These are phyloP conservation scores for Pholiota molesta DNA, from an alignment of 768 basidiomycete species.

Conservation along the genomic window DNA sequence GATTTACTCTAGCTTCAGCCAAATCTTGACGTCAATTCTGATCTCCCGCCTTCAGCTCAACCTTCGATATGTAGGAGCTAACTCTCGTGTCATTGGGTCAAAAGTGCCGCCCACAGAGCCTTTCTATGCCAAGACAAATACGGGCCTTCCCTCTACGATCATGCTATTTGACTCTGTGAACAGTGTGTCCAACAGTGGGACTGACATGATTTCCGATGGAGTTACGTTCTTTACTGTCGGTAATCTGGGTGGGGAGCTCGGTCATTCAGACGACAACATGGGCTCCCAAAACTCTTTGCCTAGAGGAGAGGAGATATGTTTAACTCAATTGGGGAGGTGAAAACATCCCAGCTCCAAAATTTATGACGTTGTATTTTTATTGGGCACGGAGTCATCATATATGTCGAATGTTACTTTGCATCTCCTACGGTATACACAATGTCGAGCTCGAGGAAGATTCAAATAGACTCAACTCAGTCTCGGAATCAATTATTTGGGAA, in stretches of 20 bases:
- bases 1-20: constrained; percentile 21
- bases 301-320: background rate
- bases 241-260: constrained; percentile 21
- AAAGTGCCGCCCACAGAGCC: constrained; percentile 2
- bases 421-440: no score
- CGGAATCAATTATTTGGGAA: background rate
- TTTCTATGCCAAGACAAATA: background rate
- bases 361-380: background rate
- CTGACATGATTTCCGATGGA: background rate
- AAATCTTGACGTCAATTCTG: constrained; percentile 26
- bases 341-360: background rate
- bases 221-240: constrained; percentile 19
- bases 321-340: background rate
- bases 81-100: background rate
- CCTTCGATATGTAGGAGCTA: constrained; percentile 14
- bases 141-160: background rate
- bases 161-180: constrained; percentile 12
- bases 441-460: no score
- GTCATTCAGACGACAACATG: constrained; percentile 2
- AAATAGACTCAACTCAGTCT: no score
- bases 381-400: background rate
- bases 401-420: background rate
- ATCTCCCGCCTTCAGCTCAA: constrained; percentile 26
- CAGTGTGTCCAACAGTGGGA: background rate
- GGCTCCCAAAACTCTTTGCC: background rate